Evolutionary conservation across 306 rosid genomes (phyloP).

Genomic region (Dalbergia cochinchinensis): DNA sequence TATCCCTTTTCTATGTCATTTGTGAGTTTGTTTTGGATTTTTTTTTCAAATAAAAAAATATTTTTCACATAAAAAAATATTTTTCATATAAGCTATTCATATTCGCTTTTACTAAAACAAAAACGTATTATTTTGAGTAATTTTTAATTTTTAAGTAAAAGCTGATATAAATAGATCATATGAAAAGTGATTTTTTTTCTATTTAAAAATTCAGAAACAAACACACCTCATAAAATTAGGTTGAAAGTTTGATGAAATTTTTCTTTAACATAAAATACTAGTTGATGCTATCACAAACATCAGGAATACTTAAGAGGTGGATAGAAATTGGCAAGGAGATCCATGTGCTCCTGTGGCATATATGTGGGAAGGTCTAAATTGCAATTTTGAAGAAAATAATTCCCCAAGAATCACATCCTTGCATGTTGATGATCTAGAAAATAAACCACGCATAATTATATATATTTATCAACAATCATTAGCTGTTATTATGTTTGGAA

Average conservation of each 20-base stretch:
- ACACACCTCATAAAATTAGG: not conserved
- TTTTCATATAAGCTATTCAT: too few species aligned
- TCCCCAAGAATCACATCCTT: constrained; percentile 59
- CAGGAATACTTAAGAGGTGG: constrained; percentile 55
- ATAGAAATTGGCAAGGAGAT: constrained; percentile 72
- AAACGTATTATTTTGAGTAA: too few species aligned
- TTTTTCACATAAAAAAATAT: too few species aligned
- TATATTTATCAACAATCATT: not conserved
- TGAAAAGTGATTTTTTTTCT: too few species aligned
- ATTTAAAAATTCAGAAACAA: too few species aligned
- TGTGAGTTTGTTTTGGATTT: too few species aligned
- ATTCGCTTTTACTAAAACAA: too few species aligned
- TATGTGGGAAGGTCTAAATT: constrained; percentile 67
- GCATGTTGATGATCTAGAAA: constrained; percentile 47
- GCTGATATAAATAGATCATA: too few species aligned
- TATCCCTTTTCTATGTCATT: too few species aligned
- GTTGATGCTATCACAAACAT: constrained; percentile 64
- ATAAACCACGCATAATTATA: not conserved
- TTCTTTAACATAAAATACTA: not conserved
- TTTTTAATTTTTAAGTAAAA: too few species aligned
- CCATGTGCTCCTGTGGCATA: constrained; percentile 60
- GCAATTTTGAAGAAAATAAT: constrained; percentile 38
- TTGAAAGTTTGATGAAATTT: not conserved
- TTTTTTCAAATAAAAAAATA: too few species aligned
- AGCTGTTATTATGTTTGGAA: constrained; percentile 1